phyloP scores from a whole-genome alignment of 352 stramenopile genomes.

The Peronospora destructor region DNA sequence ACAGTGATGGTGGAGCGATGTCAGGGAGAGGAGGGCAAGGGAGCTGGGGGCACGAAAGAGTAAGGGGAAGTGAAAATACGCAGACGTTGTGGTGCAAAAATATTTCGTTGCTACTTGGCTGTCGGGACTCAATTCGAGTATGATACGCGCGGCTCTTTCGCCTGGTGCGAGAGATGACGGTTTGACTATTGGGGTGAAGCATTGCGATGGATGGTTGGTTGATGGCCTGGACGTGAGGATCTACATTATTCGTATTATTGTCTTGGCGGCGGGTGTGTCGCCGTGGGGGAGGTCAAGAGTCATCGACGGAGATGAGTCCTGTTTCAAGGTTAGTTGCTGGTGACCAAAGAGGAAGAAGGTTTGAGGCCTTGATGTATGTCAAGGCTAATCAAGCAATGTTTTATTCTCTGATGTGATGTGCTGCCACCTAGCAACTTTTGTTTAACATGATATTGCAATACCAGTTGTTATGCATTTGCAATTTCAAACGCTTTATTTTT shows the following conservation, averaged over 20 bases:
- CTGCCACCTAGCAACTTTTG: neutral
- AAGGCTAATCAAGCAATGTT: neutral
- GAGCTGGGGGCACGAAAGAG: neutral
- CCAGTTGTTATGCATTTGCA: neutral
- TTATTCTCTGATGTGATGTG: neutral
- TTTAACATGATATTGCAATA: neutral
- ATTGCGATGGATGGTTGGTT: too few species aligned
- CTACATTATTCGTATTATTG: too few species aligned
- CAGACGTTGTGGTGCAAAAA: conserved; percentile 22
- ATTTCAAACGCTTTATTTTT: neutral
- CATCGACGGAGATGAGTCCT: neutral
- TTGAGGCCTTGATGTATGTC: neutral
- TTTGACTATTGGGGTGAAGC: too few species aligned
- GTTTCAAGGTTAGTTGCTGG: neutral
- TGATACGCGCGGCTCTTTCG: too few species aligned
- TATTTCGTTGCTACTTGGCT: conserved; percentile 10
- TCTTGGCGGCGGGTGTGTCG: too few species aligned
- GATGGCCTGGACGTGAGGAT: too few species aligned
- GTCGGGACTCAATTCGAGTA: too few species aligned
- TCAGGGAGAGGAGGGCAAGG: conserved; percentile 1
- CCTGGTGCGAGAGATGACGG: too few species aligned
- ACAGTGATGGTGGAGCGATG: conserved; percentile 23
- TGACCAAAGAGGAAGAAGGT: neutral
- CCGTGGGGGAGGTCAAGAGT: too few species aligned
- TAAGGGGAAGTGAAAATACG: conserved; percentile 8